phyloP scores from a whole-genome alignment of 2,329 filamentous ascomycete species.

The Aspergillus sp. region DNA sequence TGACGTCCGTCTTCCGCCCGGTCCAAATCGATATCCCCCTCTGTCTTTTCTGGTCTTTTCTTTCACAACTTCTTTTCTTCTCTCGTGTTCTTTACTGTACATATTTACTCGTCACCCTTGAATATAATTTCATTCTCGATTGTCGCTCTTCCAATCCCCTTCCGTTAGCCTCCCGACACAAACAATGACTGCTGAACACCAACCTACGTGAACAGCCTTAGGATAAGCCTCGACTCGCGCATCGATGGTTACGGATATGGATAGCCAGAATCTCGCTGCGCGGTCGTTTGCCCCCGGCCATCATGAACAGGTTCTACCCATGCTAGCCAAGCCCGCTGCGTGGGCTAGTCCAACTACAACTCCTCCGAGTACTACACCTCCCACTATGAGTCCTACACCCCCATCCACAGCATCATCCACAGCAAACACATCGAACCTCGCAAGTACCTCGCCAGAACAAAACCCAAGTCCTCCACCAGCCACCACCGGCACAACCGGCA shows the following conservation, averaged over 20 bases:
- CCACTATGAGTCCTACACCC: not conserved
- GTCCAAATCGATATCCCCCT: too few species aligned
- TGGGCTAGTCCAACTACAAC: constrained; percentile 7
- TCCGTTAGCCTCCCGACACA: too few species aligned
- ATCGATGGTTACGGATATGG: constrained; percentile 15
- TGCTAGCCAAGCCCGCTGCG: constrained; percentile 18
- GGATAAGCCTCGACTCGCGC: too few species aligned
- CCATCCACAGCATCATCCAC: not conserved
- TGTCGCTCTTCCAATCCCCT: too few species aligned
- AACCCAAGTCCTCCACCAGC: constrained; percentile 9
- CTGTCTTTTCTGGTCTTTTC: too few species aligned
- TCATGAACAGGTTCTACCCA: constrained; percentile 23
- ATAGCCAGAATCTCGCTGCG: constrained; percentile 22
- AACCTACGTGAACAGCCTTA: too few species aligned
- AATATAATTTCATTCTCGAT: too few species aligned
- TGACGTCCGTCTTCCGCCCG: too few species aligned
- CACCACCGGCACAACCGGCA: not conserved
- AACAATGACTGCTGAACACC: too few species aligned
- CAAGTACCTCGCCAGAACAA: constrained; percentile 2
- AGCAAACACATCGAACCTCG: not conserved
- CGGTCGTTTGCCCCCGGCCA: constrained; percentile 9
- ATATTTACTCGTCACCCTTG: too few species aligned
- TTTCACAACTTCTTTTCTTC: too few species aligned
- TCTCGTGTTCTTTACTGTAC: too few species aligned
- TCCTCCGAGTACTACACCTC: not conserved